Evolutionary conservation across 2,329 filamentous ascomycete genomes (phyloP).

Genomic region (Fusarium ramigenum): DNA sequence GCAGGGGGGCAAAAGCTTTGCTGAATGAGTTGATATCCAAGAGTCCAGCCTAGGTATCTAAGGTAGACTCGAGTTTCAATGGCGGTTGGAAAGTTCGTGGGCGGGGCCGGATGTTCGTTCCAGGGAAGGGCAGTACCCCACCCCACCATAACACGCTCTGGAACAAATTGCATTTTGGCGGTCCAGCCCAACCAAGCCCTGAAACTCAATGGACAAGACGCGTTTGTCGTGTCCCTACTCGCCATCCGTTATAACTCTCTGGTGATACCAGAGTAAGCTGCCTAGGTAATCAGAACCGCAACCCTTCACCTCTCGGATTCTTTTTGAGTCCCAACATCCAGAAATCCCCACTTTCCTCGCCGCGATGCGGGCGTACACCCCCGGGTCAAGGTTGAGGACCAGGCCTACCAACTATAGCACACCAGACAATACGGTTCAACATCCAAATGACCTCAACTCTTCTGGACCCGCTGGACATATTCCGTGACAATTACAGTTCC

Average conservation of each 20-base stretch:
- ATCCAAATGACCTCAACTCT: background rate
- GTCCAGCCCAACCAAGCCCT: background rate
- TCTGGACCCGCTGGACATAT: rapidly evolving
- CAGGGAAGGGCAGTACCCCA: background rate
- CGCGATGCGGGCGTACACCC: no score
- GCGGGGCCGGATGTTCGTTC: background rate
- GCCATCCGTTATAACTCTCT: background rate
- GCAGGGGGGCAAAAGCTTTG: background rate
- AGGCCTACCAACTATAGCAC: no score
- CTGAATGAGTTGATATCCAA: background rate
- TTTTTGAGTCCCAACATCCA: no score
- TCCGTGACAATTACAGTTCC: background rate
- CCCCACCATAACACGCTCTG: background rate
- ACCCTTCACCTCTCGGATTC: no score
- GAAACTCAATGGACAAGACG: background rate
- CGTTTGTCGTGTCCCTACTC: background rate
- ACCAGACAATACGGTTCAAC: no score
- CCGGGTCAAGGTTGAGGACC: background rate
- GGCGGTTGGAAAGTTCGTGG: background rate
- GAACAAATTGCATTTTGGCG: background rate
- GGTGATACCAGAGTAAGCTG: background rate
- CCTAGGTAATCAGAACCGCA: no score
- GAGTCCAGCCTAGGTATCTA: no score
- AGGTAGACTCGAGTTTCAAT: no score
- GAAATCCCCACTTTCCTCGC: no score